Conservation (phyloP, 2,329 filamentous ascomycete species). For the Exophiala xenobiotica region DNA sequence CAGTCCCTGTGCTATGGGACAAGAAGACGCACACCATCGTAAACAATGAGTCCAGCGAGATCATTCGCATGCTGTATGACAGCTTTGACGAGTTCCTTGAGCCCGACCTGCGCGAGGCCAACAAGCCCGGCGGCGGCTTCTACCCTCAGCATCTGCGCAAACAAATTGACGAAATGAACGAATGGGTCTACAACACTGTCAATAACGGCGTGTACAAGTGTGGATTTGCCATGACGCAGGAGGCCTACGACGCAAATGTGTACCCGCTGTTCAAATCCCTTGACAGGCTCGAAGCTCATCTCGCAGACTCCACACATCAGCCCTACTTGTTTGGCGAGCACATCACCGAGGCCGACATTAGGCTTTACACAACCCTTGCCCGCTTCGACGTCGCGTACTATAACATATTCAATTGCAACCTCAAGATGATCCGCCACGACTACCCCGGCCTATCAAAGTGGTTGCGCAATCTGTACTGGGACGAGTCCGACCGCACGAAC, state of each 20-base stretch:
- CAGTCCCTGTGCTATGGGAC: conserved; percentile 80
- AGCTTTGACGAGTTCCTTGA: conserved; percentile 70
- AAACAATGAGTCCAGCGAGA: conserved; percentile 85
- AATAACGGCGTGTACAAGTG: conserved; percentile 60
- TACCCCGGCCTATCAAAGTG: conserved; percentile 52
- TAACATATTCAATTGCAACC: conserved; percentile 74
- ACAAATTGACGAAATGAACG: conserved; percentile 71
- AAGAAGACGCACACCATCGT: conserved; percentile 72
- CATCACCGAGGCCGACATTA: conserved; percentile 75
- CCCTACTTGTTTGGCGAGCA: conserved; percentile 72
- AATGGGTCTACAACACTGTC: conserved; percentile 68
- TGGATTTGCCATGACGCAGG: conserved; percentile 75
- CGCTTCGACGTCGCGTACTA: conserved; percentile 73
- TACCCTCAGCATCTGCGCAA: conserved; percentile 62
- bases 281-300: conserved; percentile 69
- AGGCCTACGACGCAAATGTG: conserved; percentile 73
- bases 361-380: conserved; percentile 67
- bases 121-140: conserved; percentile 41
- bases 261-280: conserved; percentile 68
- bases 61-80: conserved; percentile 76
- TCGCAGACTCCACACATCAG: conserved; percentile 49
- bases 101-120: conserved; percentile 55
- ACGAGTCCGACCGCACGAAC: conserved; percentile 42
- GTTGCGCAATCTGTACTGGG: conserved; percentile 49
- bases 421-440: conserved; percentile 62